Conservation (phyloP, 495 filamentous ascomycete genomes). For the Hypomontagnella submonticulosa region DNA sequence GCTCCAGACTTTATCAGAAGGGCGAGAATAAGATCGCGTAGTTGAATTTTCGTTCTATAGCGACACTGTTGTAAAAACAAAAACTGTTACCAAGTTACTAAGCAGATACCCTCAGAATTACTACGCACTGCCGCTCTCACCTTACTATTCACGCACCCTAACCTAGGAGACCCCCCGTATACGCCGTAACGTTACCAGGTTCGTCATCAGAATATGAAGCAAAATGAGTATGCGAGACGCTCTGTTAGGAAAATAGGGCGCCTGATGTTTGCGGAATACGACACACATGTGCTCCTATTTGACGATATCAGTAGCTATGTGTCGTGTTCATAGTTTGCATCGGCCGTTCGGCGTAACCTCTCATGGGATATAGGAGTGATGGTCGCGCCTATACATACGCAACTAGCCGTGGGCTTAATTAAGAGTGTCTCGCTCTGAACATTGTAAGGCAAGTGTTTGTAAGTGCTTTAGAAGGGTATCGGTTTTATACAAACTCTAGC, state of each 20-base stretch:
- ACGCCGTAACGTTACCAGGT: constrained; percentile 15
- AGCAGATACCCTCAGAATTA: constrained; percentile 11
- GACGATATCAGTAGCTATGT: not conserved
- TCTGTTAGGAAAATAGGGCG: not conserved
- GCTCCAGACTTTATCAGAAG: not conserved
- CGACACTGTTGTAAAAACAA: not conserved
- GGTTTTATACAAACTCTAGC: not conserved
- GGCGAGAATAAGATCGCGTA: not conserved
- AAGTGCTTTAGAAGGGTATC: not conserved
- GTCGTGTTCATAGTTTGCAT: not conserved
- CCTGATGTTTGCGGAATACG: too few species aligned
- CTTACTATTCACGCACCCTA: constrained; percentile 12
- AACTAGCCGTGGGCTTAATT: not conserved
- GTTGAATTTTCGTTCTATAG: not conserved
- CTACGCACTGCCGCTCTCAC: constrained; percentile 11
- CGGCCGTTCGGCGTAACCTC: too few species aligned
- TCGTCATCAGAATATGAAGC: not conserved
- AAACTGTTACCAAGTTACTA: constrained; percentile 10
- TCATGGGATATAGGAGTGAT: not conserved
- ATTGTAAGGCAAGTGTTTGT: not conserved
- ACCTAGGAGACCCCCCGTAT: not conserved
- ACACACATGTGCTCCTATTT: too few species aligned
- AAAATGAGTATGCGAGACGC: not conserved
- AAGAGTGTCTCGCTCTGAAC: not conserved
- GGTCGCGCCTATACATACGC: too few species aligned